Base-by-base conservation (phyloP, 1,284 basidiomycete species). In the Cutaneotrichosporon mucoides region DNA sequence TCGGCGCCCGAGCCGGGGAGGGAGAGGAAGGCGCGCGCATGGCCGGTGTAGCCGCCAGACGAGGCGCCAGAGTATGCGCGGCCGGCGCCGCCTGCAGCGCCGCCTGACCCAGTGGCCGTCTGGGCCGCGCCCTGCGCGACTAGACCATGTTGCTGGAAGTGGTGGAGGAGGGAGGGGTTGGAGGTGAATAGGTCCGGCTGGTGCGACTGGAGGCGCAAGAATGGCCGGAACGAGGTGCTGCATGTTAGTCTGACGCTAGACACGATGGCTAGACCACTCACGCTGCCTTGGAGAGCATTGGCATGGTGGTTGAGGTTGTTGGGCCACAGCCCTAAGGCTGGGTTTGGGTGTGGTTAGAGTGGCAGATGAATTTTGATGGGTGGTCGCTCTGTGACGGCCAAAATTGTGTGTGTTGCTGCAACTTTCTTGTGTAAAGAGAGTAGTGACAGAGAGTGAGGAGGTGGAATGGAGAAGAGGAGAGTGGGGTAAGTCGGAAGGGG, bases 101-200 rank as follows among this genome's bases (percentile, higher is more conserved):
- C 63, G 36, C 60, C 38, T 2, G 59, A 42, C 11, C 56, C 56
- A 0, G 60, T 50, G 4, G 70, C 59, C 3, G 68, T 64, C 49
- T 66, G 65, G 0, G 67, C 56, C 10, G 59, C 63, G 35, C 59
- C 62, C 34, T 69, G 68, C 4, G 62, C 61, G 41, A 67, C 65
- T 53, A 69, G 52, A 45, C 63, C 66, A 51, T 66, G 65, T 37
- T 63, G 63, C 13, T 75, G 70, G 53, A 77, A 71, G 53, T 76
- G 75, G 61, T 77, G 76, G n/a, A 75, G 67, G 44, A 78, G 65
- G 41, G 69, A 73, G 49, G 76, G 73, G 66, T 79, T 79, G 33
- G 73, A 68, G 43, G 77, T 75, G 67, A 79, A 79, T 46, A 75
- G 72, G 51, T 77, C 75, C 13, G 76, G 73, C 46, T 65, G 63